Evolutionary conservation across 768 basidiomycete species (phyloP).

Genomic region (Scleroderma bovista): DNA sequence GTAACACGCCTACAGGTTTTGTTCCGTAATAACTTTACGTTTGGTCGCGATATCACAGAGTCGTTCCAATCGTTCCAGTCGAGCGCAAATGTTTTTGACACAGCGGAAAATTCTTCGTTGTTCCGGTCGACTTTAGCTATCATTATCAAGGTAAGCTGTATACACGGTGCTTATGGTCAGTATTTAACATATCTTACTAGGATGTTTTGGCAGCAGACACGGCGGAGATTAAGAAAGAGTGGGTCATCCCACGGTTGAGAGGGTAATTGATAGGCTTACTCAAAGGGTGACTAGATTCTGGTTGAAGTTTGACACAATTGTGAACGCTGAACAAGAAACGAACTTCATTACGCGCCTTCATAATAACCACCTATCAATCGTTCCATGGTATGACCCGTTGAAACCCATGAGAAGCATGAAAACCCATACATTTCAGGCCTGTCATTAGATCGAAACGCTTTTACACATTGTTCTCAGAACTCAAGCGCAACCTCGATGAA

Average conservation of each 20-base stretch:
- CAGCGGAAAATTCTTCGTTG: constrained; percentile 44
- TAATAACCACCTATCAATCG: constrained; percentile 41
- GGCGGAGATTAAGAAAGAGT: constrained; percentile 50
- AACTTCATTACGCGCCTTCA: constrained; percentile 55
- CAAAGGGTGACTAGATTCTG: constrained; percentile 32
- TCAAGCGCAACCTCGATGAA: constrained; percentile 39
- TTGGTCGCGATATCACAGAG: constrained; percentile 48
- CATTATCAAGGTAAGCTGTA: constrained; percentile 44
- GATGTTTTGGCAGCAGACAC: constrained; percentile 54
- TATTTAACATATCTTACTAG: constrained; percentile 22
- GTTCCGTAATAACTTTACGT: constrained; percentile 54
- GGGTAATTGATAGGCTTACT: background rate
- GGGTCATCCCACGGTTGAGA: constrained; percentile 8
- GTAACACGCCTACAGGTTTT: constrained; percentile 34
- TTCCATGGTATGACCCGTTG: constrained; percentile 38
- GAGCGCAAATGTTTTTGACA: constrained; percentile 45
- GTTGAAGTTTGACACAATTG: constrained; percentile 48
- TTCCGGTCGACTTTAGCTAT: constrained; percentile 50
- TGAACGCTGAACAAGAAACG: constrained; percentile 45
- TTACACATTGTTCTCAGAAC: constrained; percentile 39
- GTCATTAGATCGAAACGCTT: constrained; percentile 53
- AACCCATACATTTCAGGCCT: constrained; percentile 21
- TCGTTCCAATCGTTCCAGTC: constrained; percentile 53
- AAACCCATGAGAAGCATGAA: no score
- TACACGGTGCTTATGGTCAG: background rate